A percentile compares a stretch with the other conserved stretches of the same genome.
Evolutionary conservation across 2,329 filamentous ascomycete species (phyloP).

Genomic region (Nannizzia gypsea): DNA sequence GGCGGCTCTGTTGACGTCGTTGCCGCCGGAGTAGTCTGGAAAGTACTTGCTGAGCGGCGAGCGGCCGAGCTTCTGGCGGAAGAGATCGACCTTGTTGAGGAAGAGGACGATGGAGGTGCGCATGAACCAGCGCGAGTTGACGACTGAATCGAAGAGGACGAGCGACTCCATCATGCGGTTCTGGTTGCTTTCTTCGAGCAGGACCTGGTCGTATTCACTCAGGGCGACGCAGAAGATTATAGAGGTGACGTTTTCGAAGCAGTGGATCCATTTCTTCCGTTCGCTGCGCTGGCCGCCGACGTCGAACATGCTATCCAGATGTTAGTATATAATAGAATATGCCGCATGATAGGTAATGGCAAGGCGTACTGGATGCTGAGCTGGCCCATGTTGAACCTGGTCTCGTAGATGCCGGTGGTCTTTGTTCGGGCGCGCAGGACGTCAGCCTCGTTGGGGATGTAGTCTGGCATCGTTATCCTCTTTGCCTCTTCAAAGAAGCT

Average conservation of each 20-base stretch:
- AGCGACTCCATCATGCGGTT: constrained; percentile 99
- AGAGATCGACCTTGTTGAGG: constrained; percentile 97
- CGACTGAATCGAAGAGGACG: constrained; percentile 91
- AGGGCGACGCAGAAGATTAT: constrained; percentile 98
- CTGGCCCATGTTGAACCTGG: constrained; percentile 95
- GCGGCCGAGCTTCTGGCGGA: constrained; percentile 82
- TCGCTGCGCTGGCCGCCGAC: constrained; percentile 95
- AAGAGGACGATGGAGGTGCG: constrained; percentile 97
- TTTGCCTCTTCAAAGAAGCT: constrained; percentile 94
- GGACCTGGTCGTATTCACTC: constrained; percentile 95
- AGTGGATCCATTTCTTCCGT: constrained; percentile 99
- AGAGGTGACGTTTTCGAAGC: constrained; percentile 97
- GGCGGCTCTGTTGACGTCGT: constrained; percentile 93
- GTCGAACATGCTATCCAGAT: constrained; percentile 79
- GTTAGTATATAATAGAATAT: constrained; percentile 13
- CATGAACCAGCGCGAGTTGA: constrained; percentile 99
- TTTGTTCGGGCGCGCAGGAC: constrained; percentile 93
- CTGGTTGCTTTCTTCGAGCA: constrained; percentile 96
- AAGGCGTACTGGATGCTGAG: constrained; percentile 86
- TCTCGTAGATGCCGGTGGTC: constrained; percentile 98
- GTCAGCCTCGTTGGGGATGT: constrained; percentile 87
- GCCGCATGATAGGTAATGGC: background rate
- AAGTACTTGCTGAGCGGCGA: constrained; percentile 93
- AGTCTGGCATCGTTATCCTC: constrained; percentile 72
- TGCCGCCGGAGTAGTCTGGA: constrained; percentile 92